phyloP scores from a whole-genome alignment of 306 rosid species.

The Quercus bicolor region DNA sequence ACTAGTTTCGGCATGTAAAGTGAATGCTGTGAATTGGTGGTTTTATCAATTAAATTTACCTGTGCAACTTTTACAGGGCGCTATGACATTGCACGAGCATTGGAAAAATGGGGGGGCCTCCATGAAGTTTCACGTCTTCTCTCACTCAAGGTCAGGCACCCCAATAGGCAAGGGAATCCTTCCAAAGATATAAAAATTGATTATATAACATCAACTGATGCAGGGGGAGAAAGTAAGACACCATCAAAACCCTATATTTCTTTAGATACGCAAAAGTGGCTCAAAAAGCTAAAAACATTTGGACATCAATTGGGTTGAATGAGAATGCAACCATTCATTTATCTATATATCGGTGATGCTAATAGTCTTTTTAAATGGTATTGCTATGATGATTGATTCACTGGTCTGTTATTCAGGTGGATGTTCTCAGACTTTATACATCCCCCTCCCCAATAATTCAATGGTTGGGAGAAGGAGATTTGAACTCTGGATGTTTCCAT shows the following conservation, averaged over 20 bases:
- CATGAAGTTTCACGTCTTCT: slow-evolving; percentile 87
- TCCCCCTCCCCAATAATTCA: too few species aligned
- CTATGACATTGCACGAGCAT: slow-evolving; percentile 81
- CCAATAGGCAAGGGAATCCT: slow-evolving; percentile 44
- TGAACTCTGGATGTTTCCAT: too few species aligned
- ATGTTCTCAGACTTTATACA: too few species aligned
- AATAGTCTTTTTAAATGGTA: neutral
- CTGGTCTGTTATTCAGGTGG: too few species aligned
- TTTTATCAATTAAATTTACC: neutral
- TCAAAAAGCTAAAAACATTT: slow-evolving; percentile 57
- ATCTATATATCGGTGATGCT: neutral
- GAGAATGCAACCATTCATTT: slow-evolving; percentile 8
- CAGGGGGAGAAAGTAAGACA: slow-evolving; percentile 36
- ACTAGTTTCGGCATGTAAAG: neutral
- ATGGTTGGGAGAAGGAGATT: too few species aligned
- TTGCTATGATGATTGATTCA: too few species aligned
- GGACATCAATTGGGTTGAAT: slow-evolving; percentile 80
- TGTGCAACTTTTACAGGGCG: slow-evolving; percentile 52
- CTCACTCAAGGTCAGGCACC: slow-evolving; percentile 66
- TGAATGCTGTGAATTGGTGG: neutral
- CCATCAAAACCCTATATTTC: slow-evolving; percentile 49
- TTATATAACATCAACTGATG: slow-evolving; percentile 22
- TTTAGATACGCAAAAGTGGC: slow-evolving; percentile 80
- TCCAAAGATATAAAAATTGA: slow-evolving; percentile 52
- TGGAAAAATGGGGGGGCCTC: slow-evolving; percentile 97